phyloP scores from a whole-genome alignment of 768 basidiomycete genomes.

The Collybia nuda region DNA sequence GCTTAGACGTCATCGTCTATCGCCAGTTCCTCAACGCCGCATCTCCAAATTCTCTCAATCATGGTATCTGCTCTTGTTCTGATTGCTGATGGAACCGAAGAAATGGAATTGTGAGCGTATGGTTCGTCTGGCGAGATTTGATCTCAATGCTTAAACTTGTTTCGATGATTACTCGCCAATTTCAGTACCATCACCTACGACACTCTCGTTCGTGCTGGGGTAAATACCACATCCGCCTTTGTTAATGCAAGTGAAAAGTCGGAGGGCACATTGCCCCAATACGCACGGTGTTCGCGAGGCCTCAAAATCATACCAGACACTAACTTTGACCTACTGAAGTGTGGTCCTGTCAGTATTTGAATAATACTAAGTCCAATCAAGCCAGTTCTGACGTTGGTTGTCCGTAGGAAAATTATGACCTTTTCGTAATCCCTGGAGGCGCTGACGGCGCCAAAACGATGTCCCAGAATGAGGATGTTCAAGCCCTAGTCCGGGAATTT shows the following conservation, averaged over 20 bases:
- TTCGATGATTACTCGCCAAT: too few species aligned
- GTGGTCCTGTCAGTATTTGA: constrained; percentile 43
- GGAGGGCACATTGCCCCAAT: constrained; percentile 39
- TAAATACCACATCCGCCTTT: constrained; percentile 66
- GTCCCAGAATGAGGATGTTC: constrained; percentile 55
- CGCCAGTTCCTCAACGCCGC: neutral
- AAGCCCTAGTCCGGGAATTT: constrained; percentile 60
- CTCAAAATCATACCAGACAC: constrained; percentile 71
- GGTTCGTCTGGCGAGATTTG: neutral
- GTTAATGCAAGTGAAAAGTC: constrained; percentile 21
- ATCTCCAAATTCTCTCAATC: neutral
- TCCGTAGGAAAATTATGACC: constrained; percentile 61
- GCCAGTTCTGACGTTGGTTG: neutral
- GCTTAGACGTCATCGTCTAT: neutral
- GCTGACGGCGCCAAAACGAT: constrained; percentile 77
- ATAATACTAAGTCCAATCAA: neutral
- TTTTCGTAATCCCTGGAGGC: constrained; percentile 76
- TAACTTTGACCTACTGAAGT: constrained; percentile 42
- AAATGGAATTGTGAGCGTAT: constrained; percentile 80
- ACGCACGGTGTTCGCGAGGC: constrained; percentile 69
- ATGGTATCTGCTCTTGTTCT: constrained; percentile 68
- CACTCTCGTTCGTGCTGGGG: constrained; percentile 75
- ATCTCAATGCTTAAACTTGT: too few species aligned
- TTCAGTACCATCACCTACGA: constrained; percentile 78
- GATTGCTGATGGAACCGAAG: constrained; percentile 82